Evolutionary conservation across 148 eudicot species (phyloP).

Genomic region (Rhododendron henanense): DNA sequence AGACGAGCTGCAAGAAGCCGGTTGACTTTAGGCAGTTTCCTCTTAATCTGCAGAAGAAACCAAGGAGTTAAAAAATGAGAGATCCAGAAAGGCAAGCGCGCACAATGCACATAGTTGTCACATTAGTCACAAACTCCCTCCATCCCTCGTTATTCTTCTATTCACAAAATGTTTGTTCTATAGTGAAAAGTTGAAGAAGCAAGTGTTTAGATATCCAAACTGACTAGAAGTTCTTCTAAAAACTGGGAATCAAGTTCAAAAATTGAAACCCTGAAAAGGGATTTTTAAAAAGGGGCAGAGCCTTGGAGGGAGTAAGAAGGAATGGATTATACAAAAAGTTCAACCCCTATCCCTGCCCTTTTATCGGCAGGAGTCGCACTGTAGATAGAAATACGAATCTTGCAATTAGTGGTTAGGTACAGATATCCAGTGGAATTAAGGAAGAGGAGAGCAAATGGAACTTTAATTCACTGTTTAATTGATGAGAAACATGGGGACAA

Average conservation of each 20-base stretch:
- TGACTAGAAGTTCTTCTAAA: background rate
- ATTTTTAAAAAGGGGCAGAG: background rate
- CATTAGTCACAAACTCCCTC: background rate
- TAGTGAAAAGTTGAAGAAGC: background rate
- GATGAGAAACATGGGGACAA: background rate
- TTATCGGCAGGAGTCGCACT: background rate
- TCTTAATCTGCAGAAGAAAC: conserved; percentile 47
- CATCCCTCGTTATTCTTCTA: background rate
- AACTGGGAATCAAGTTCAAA: background rate
- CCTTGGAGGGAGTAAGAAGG: background rate
- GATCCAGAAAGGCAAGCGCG: background rate
- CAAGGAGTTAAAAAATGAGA: background rate
- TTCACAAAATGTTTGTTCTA: background rate
- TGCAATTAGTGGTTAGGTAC: background rate
- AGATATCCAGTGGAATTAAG: background rate
- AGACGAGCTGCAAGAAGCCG: conserved; percentile 37
- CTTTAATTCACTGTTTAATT: background rate
- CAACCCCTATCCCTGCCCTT: background rate
- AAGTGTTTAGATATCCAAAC: background rate
- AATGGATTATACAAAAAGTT: background rate
- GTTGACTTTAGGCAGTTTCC: conserved; percentile 76
- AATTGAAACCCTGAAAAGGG: background rate
- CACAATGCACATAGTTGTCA: background rate
- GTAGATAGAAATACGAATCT: background rate
- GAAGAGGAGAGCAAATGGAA: background rate